Base-by-base conservation (phyloP, 345 rosid genomes). In the Hypericum perforatum region DNA sequence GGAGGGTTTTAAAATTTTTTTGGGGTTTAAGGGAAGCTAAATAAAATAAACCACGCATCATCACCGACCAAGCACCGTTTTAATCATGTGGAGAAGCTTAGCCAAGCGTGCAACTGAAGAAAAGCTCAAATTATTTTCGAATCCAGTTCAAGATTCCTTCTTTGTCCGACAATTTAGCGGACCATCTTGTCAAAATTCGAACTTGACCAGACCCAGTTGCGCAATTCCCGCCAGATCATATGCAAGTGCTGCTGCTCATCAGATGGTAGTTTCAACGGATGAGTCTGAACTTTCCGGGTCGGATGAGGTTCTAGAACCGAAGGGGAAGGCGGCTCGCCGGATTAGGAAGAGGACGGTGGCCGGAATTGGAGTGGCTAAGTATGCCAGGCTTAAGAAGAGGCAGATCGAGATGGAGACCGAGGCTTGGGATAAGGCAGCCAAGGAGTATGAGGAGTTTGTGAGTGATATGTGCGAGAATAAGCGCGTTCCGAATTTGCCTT, bases 401-500 rank as follows among this genome's bases (percentile, higher is more conserved):
- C 98, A 92, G 44, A 53, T 83, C 9, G 84, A 81, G 69, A 69
- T 80, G 54, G 98, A 92, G 94, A 92, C 95, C 0, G 91, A 92
- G 66, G 97, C 91, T 5, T 92, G 98, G 97, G 91, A 82, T 39
- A 76, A 62, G 57, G 95, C 95, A 1, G 89, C 98, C 0, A 77
- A 67, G 68, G 98, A 92, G 73, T 92, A 85, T 49, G 77, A 76
- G 52, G 97, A 92, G 68, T 63, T 83, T 60, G 64, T 92, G n/a
- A 42, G 39, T 41, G 96, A 88, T 57, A 92, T 92, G 95, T 88
- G 98, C 41, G 80, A 82, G 80, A 88, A 92, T 64, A 88, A 88
- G 74, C 85, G 88, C 40, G 97, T 97, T 11, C 98, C 98, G 0
- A 92, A 83, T 66, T 69, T 92, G 66, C 98, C 98, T 56, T 85